phyloP scores from a whole-genome alignment of 2,329 filamentous ascomycete genomes.

The Chrysoporthe austroafricana region DNA sequence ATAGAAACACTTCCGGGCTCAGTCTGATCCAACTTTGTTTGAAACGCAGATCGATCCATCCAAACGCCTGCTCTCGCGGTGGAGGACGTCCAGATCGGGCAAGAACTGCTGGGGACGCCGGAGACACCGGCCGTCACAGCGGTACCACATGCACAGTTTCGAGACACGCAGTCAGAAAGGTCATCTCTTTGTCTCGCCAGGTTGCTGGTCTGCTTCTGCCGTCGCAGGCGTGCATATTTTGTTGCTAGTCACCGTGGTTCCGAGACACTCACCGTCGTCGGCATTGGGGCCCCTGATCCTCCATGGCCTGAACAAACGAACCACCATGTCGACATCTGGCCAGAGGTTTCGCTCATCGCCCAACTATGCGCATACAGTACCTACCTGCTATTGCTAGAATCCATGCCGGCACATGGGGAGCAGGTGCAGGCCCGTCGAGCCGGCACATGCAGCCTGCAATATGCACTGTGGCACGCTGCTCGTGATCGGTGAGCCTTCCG shows the following conservation, averaged over 20 bases:
- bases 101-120: not conserved
- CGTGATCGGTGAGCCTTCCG: not conserved
- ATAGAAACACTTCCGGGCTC: conserved; percentile 3
- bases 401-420: not conserved
- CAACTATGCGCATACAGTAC: not conserved
- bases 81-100: no score
- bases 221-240: no score
- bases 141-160: conserved; percentile 18
- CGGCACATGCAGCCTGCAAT: not conserved
- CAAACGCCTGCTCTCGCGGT: not conserved
- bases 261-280: no score
- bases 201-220: no score
- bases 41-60: conserved; percentile 14
- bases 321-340: no score
- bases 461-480: not conserved
- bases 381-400: not conserved
- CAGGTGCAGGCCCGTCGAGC: not conserved
- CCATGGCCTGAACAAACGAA: no score
- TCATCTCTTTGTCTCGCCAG: not conserved
- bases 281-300: not conserved
- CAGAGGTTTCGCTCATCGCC: not conserved
- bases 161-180: conserved; percentile 12
- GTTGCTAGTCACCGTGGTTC: not conserved
- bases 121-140: not conserved
- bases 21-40: conserved; percentile 11